Evolutionary conservation across 192 early-diverging fungal genomes (phyloP).

Genomic region (Phycomyces nitens): DNA sequence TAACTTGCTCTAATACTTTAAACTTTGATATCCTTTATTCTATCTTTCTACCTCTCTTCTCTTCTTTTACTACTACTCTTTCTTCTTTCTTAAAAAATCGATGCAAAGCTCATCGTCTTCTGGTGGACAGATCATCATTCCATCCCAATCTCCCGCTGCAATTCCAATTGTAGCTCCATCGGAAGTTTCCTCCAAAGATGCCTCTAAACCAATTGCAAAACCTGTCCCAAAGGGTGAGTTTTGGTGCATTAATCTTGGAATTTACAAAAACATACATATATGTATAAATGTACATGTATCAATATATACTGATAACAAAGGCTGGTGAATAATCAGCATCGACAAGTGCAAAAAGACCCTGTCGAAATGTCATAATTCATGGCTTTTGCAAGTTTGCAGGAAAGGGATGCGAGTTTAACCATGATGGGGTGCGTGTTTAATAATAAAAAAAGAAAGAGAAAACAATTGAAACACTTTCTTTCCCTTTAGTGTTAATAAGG

Average conservation of each 20-base stretch:
- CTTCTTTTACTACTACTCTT: background rate
- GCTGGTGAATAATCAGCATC: background rate
- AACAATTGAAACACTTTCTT: background rate
- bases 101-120: background rate
- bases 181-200: background rate
- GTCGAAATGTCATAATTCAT: conserved; percentile 73
- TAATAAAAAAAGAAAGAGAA: background rate
- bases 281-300: too few relatives aligned
- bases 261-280: background rate
- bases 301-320: too few relatives aligned
- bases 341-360: conserved; percentile 36
- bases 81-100: background rate
- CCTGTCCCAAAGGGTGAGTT: background rate
- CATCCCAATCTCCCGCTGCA: conserved; percentile 10
- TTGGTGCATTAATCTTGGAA: background rate
- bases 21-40: background rate
- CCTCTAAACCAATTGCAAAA: background rate
- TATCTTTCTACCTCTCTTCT: background rate
- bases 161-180: conserved; percentile 21
- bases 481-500: background rate
- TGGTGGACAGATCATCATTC: conserved; percentile 19
- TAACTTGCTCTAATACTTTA: too few relatives aligned
- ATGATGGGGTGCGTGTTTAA: conserved; percentile 52
- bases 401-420: conserved; percentile 77
- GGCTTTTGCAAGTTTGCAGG: conserved; percentile 77